Conservation (phyloP, 2,329 filamentous ascomycete genomes). For the Pseudodiploospora longispora region DNA sequence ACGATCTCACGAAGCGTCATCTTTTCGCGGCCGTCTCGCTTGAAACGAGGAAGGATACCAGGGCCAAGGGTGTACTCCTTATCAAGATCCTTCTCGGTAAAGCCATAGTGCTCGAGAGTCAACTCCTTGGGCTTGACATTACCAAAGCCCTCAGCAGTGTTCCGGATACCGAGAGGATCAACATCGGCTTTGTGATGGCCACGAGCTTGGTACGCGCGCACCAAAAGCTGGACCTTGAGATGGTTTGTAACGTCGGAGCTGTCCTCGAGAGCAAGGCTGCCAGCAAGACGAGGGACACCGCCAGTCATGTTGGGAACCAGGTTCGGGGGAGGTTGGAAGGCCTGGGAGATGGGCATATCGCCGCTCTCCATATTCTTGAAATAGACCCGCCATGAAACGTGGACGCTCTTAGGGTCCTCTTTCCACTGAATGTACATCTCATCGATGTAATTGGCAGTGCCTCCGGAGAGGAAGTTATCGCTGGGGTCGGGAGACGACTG, state of each 20-base stretch:
- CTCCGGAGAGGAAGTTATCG: slow-evolving; percentile 94
- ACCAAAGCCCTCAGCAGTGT: slow-evolving; percentile 64
- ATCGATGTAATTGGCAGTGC: slow-evolving; percentile 97
- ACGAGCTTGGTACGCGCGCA: slow-evolving; percentile 94
- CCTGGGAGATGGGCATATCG: slow-evolving; percentile 94
- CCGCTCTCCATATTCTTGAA: slow-evolving; percentile 99
- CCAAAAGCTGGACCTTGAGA: slow-evolving; percentile 93
- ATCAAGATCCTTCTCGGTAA: slow-evolving; percentile 89
- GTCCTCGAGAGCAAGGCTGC: slow-evolving; percentile 57
- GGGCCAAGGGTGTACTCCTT: slow-evolving; percentile 87
- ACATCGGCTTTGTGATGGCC: slow-evolving; percentile 98
- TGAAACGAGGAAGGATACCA: slow-evolving; percentile 91
- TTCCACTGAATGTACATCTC: slow-evolving; percentile 99
- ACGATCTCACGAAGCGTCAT: slow-evolving; percentile 97
- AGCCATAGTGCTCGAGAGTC: slow-evolving; percentile 87
- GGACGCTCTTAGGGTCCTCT: slow-evolving; percentile 83
- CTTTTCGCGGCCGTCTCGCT: slow-evolving; percentile 78
- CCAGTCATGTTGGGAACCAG: slow-evolving; percentile 77
- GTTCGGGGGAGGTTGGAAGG: slow-evolving; percentile 91
- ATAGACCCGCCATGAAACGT: slow-evolving; percentile 98
- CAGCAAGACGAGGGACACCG: slow-evolving; percentile 65
- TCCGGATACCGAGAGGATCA: slow-evolving; percentile 89
- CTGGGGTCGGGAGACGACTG: slow-evolving; percentile 64
- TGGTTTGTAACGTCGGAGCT: slow-evolving; percentile 88
- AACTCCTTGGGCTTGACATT: slow-evolving; percentile 88